Conservation (phyloP, 2,329 filamentous ascomycete species). For the Ceratocystis huliohia region DNA sequence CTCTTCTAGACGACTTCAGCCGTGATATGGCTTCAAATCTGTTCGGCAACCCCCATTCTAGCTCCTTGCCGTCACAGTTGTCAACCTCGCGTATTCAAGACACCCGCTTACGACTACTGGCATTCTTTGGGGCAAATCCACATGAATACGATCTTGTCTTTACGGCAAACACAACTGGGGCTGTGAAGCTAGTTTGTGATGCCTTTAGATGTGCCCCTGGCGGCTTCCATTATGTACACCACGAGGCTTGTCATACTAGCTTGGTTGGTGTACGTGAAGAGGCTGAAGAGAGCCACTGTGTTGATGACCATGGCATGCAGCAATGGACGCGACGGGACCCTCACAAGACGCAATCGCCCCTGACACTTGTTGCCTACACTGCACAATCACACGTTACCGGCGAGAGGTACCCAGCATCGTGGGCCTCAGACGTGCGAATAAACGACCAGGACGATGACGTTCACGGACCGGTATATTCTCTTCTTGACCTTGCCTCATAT, state of each 20-base stretch:
- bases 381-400: constrained; percentile 61
- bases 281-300: constrained; percentile 44
- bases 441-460: constrained; percentile 21
- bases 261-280: constrained; percentile 56
- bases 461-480: constrained; percentile 31
- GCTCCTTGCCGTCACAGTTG: constrained; percentile 45
- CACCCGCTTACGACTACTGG: constrained; percentile 40
- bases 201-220: constrained; percentile 40
- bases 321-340: constrained; percentile 29
- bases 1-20: constrained; percentile 44
- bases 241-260: constrained; percentile 49
- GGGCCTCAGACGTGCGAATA: constrained; percentile 34
- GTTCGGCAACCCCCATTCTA: constrained; percentile 58
- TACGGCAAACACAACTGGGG: constrained; percentile 48
- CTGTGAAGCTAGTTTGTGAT: constrained; percentile 49
- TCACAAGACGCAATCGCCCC: constrained; percentile 21
- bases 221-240: constrained; percentile 47
- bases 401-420: constrained; percentile 45
- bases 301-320: constrained; percentile 41
- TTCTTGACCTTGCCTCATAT: constrained; percentile 51
- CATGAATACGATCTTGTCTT: constrained; percentile 50
- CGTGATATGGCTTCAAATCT: constrained; percentile 42
- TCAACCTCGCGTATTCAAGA: constrained; percentile 46
- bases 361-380: constrained; percentile 48
- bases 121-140: constrained; percentile 46